Evolutionary conservation across 768 basidiomycete genomes (phyloP).

Genomic region (Amanita thiersii): DNA sequence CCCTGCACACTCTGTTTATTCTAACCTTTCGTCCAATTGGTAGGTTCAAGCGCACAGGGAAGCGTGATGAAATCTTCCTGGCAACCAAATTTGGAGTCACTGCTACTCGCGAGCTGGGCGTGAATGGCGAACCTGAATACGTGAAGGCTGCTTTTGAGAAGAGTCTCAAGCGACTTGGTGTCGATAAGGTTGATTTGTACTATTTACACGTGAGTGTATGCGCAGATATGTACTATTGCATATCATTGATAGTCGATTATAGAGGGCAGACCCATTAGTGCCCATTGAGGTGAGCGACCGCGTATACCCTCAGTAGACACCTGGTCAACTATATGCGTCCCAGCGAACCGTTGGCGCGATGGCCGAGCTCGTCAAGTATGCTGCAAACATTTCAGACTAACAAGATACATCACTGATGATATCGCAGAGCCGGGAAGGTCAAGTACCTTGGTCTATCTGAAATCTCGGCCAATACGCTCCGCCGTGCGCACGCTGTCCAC

Average conservation of each 20-base stretch:
- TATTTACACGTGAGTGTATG: too few relatives aligned
- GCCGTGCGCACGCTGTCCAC: constrained; percentile 42
- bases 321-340: not conserved
- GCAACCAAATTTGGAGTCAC: constrained; percentile 41
- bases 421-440: constrained; percentile 31
- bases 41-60: constrained; percentile 45
- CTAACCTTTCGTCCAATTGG: not conserved
- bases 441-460: constrained; percentile 48
- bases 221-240: too few relatives aligned
- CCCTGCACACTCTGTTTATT: not conserved
- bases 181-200: constrained; percentile 35
- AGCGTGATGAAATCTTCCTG: constrained; percentile 47
- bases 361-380: constrained; percentile 44
- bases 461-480: constrained; percentile 34
- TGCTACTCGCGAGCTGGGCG: constrained; percentile 8
- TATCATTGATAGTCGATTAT: too few relatives aligned
- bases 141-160: constrained; percentile 23
- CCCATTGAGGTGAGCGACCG: constrained; percentile 36
- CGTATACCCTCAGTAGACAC: not conserved
- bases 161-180: constrained; percentile 32
- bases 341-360: constrained; percentile 38
- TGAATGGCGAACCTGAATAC: constrained; percentile 26
- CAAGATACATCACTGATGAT: not conserved
- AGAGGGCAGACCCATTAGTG: constrained; percentile 23
- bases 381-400: not conserved